Evolutionary conservation across 768 basidiomycete genomes (phyloP).

Genomic region (Leccinum ochraceum): DNA sequence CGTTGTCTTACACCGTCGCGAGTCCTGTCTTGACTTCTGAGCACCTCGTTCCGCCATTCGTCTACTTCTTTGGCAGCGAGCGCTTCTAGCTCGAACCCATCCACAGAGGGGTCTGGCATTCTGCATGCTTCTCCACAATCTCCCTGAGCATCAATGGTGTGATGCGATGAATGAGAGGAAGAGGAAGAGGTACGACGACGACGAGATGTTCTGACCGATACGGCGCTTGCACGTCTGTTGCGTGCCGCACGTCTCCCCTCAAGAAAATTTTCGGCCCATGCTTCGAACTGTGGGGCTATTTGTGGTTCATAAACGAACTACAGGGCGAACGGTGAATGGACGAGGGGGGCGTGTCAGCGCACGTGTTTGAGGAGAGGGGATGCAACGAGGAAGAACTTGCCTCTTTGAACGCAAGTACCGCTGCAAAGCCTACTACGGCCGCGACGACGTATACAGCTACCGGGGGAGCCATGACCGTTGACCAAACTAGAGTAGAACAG

Average conservation of each 20-base stretch:
- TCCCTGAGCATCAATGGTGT: conserved; percentile 9
- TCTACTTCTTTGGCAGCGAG: conserved; percentile 50
- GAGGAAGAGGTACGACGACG: conserved; percentile 15
- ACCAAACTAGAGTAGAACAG: conserved; percentile 8
- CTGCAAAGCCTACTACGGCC: conserved; percentile 51
- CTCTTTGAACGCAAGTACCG: conserved; percentile 58
- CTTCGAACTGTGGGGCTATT: conserved; percentile 64
- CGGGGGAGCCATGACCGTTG: conserved; percentile 28
- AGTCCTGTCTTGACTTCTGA: conserved; percentile 29
- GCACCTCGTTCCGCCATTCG: conserved; percentile 52
- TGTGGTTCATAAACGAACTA: conserved; percentile 74
- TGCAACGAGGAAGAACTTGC: conserved; percentile 33
- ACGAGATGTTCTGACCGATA: conserved; percentile 21
- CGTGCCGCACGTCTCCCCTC: conserved; percentile 32
- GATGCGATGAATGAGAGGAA: conserved; percentile 12
- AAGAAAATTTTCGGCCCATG: conserved; percentile 38
- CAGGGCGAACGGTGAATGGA: conserved; percentile 2
- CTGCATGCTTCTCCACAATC: not conserved
- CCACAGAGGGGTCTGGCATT: conserved; percentile 17
- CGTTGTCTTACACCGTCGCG: conserved; percentile 9
- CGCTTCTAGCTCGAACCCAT: conserved; percentile 51
- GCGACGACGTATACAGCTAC: conserved; percentile 51
- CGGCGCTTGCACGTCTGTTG: conserved; percentile 31
- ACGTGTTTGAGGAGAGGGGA: conserved; percentile 15
- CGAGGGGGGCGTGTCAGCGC: conserved; percentile 19